phyloP scores from a whole-genome alignment of 768 basidiomycete species.

The Naematelia encephala region DNA sequence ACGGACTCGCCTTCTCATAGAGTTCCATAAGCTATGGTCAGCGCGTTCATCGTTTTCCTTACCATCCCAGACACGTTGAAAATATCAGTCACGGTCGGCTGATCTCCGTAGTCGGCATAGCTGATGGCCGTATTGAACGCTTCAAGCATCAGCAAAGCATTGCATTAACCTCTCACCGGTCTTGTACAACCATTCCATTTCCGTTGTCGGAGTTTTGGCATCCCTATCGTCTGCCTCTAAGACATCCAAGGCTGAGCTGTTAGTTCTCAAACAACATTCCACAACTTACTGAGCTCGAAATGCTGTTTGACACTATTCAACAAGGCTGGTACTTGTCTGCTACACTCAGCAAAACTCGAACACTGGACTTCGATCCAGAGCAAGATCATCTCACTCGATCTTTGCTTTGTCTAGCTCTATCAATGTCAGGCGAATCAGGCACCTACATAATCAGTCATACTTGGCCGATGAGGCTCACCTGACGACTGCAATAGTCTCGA shows the following conservation, averaged over 20 bases:
- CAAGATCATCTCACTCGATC: background rate
- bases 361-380: no score
- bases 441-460: background rate
- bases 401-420: background rate
- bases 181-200: conserved; percentile 7
- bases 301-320: background rate
- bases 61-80: conserved; percentile 1
- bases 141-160: background rate
- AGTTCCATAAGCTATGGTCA: background rate
- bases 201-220: background rate
- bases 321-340: background rate
- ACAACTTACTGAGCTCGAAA: conserved; percentile 4
- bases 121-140: background rate
- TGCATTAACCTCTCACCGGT: conserved; percentile 3
- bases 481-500: conserved; percentile 3
- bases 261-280: background rate
- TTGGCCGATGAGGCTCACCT: background rate
- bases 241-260: background rate
- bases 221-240: background rate
- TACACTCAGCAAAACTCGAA: background rate
- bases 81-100: conserved; percentile 1
- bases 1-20: background rate
- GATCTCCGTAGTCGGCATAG: background rate
- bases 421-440: conserved; percentile 1
- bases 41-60: background rate